A percentile compares a stretch with the other conserved stretches of the same genome.
These are phyloP conservation scores for Chlorella variabilis DNA, from an alignment of 163 green algal genomes.

Conservation along the genomic window DNA sequence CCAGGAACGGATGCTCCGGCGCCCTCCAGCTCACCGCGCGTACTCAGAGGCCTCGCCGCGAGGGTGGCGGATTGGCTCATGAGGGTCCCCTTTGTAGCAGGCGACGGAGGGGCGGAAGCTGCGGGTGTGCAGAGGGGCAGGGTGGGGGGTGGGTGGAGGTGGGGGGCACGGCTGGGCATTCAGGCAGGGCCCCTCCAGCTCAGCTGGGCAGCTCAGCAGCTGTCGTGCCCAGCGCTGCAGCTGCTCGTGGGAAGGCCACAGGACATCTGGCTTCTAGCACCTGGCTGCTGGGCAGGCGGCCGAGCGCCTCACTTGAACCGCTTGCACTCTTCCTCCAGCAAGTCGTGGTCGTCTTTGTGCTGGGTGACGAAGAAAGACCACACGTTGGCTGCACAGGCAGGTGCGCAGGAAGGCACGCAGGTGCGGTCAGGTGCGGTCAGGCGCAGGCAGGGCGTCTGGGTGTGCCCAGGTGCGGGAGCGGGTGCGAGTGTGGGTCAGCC, in stretches of 20 bases:
- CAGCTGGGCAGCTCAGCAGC: too few species aligned
- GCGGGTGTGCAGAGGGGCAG: not conserved
- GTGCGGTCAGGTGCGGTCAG: too few species aligned
- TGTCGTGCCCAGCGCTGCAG: too few species aligned
- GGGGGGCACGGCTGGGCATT: too few species aligned
- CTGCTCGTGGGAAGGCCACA: not conserved
- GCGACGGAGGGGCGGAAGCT: constrained; percentile 47
- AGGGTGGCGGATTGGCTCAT: constrained; percentile 43
- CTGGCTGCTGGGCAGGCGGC: too few species aligned
- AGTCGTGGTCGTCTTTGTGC: constrained; percentile 64
- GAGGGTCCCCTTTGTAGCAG: constrained; percentile 43
- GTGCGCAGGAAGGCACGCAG: not conserved
- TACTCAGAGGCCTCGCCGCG: constrained; percentile 40
- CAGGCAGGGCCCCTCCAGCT: not conserved
- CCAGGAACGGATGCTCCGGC: too few species aligned
- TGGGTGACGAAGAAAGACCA: constrained; percentile 67
- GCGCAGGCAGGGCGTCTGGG: too few species aligned
- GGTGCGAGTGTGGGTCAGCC: too few species aligned
- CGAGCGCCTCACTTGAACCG: too few species aligned
- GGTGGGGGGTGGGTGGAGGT: too few species aligned
- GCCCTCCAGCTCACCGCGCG: constrained; percentile 35
- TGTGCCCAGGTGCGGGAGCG: too few species aligned
- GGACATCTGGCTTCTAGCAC: too few species aligned
- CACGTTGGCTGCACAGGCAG: constrained; percentile 20
- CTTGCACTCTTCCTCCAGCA: constrained; percentile 48